phyloP scores from a whole-genome alignment of 345 rosid genomes.

The Geranium brycei region DNA sequence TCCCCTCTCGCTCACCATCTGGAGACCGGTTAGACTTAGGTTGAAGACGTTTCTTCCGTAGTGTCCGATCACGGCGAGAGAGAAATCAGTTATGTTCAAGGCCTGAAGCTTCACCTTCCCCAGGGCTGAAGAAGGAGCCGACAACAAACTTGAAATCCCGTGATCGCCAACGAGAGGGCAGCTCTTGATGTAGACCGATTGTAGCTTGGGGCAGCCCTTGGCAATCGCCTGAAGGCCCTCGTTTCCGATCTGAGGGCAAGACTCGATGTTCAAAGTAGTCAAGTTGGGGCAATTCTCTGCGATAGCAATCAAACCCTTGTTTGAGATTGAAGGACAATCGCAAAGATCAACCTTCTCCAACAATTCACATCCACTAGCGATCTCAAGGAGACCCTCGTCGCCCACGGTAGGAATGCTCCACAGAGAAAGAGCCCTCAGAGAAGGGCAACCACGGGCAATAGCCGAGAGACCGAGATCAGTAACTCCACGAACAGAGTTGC shows the following conservation, averaged over 20 bases:
- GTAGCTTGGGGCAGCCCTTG: constrained; percentile 37
- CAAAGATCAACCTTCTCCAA: constrained; percentile 64
- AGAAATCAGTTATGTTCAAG: constrained; percentile 56
- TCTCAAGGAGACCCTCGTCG: constrained; percentile 42
- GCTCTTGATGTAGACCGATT: constrained; percentile 47
- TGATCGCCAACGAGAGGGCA: constrained; percentile 71
- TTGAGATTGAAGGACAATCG: constrained; percentile 44
- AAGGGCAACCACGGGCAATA: constrained; percentile 51
- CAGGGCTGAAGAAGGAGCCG: constrained; percentile 36
- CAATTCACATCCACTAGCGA: constrained; percentile 44
- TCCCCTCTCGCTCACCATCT: constrained; percentile 53
- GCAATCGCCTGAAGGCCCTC: constrained; percentile 56
- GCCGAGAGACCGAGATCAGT: constrained; percentile 44
- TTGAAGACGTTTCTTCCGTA: constrained; percentile 42
- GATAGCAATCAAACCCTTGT: constrained; percentile 46
- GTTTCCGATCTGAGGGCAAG: constrained; percentile 46
- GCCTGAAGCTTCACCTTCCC: constrained; percentile 54
- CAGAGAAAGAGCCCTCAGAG: constrained; percentile 47
- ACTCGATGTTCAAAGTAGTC: constrained; percentile 39
- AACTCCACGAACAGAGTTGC: constrained; percentile 33
- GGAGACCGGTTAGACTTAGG: constrained; percentile 37
- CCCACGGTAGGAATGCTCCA: constrained; percentile 49
- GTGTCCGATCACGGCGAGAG: constrained; percentile 67
- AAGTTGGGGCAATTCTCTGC: constrained; percentile 49
- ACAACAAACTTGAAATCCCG: constrained; percentile 44